These are phyloP conservation scores for Fagopyrum esculentum DNA, from an alignment of 148 eudicot species.

Conservation along the genomic window DNA sequence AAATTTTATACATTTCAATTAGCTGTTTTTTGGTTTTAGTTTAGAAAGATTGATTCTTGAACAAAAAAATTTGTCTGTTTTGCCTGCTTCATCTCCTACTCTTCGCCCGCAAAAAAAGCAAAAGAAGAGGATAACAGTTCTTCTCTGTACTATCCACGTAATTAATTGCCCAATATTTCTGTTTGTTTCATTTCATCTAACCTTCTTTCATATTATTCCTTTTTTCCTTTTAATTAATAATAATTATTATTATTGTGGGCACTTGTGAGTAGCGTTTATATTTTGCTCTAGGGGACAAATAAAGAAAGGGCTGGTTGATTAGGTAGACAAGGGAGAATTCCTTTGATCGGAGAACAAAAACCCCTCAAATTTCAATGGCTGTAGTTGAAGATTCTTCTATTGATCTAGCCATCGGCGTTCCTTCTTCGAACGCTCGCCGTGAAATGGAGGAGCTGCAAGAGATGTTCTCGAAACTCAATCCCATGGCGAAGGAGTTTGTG, in stretches of 20 bases:
- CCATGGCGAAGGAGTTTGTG: constrained; percentile 16
- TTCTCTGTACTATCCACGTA: not conserved
- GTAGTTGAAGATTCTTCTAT: constrained; percentile 7
- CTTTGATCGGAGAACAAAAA: not conserved
- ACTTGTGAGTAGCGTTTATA: not conserved
- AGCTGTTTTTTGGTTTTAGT: constrained; percentile 1
- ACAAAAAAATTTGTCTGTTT: too few species aligned
- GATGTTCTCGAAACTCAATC: constrained; percentile 15
- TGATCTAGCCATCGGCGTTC: constrained; percentile 6
- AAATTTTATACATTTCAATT: not conserved
- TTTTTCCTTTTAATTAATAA: not conserved
- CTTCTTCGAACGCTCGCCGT: constrained; percentile 2
- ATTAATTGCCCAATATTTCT: not conserved
- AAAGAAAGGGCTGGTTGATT: not conserved
- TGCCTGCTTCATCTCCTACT: not conserved
- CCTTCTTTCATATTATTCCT: not conserved
- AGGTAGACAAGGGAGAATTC: not conserved
- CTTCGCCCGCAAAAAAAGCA: not conserved
- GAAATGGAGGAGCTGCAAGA: constrained; percentile 12
- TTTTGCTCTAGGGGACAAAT: not conserved
- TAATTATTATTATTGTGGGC: not conserved
- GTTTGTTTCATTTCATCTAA: not conserved
- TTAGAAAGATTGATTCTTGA: too few species aligned
- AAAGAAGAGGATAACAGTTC: not conserved
- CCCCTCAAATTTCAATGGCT: not conserved